Percentiles rank a stretch among this genome's conserved stretches.
Conservation (phyloP, 23 red algal species). For the Gracilariopsis chorda region DNA sequence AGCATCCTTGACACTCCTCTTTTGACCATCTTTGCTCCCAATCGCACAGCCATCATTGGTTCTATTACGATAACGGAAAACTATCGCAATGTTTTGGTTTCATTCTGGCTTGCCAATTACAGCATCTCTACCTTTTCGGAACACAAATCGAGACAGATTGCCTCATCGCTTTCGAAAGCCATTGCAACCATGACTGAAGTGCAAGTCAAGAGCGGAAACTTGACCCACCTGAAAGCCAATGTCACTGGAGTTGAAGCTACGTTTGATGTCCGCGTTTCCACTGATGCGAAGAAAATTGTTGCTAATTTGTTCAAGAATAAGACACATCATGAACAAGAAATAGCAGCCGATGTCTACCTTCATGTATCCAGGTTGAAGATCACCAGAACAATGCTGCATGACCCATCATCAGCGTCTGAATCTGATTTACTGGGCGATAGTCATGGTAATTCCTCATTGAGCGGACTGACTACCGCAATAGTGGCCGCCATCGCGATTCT, state of each 20-base stretch:
- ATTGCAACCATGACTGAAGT: background rate
- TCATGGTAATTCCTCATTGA: background rate
- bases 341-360: background rate
- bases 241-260: background rate
- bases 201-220: background rate
- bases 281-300: background rate
- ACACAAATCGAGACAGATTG: constrained; percentile 20
- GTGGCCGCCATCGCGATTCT: background rate
- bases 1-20: background rate
- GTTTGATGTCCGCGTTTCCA: background rate
- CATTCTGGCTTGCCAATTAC: background rate
- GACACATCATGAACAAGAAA: background rate
- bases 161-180: background rate
- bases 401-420: background rate
- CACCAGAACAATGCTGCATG: background rate
- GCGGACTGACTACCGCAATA: background rate
- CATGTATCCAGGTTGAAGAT: background rate
- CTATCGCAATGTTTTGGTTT: background rate
- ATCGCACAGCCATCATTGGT: background rate
- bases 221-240: background rate
- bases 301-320: background rate
- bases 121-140: constrained; percentile 6
- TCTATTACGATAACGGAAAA: background rate
- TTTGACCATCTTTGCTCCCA: background rate
- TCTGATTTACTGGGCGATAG: background rate